These are phyloP conservation scores for Pelargonium fulgidum DNA, from an alignment of 441 rosid genomes.

Conservation along the genomic window DNA sequence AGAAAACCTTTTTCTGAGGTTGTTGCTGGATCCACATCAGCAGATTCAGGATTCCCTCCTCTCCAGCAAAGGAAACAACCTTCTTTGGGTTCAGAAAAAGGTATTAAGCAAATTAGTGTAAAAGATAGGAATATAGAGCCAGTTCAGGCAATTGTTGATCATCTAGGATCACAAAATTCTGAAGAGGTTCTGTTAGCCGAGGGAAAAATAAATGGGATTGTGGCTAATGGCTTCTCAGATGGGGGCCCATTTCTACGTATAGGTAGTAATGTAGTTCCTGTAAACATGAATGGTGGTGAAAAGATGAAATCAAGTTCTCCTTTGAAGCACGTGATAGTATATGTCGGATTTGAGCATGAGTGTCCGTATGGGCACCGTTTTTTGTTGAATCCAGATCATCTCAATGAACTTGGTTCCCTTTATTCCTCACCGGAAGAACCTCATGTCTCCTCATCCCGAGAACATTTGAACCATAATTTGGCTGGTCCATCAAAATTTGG, in stretches of 20 bases:
- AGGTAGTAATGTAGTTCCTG: slow-evolving; percentile 54
- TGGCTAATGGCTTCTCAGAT: slow-evolving; percentile 24
- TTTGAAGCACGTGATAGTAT: slow-evolving; percentile 40
- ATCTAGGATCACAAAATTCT: slow-evolving; percentile 36
- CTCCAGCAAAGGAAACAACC: slow-evolving; percentile 57
- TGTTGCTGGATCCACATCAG: slow-evolving; percentile 62
- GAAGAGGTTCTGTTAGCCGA: slow-evolving; percentile 29
- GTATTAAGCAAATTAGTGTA: slow-evolving; percentile 33
- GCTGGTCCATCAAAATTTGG: slow-evolving; percentile 35
- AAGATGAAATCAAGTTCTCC: slow-evolving; percentile 27
- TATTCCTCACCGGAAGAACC: slow-evolving; percentile 44
- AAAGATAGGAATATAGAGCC: slow-evolving; percentile 31
- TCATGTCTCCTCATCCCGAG: slow-evolving; percentile 24
- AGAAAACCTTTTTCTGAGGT: slow-evolving; percentile 85
- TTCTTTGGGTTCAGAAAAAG: slow-evolving; percentile 34
- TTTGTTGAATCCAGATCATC: slow-evolving; percentile 48
- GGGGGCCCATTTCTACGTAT: slow-evolving; percentile 44
- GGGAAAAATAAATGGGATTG: slow-evolving; percentile 27
- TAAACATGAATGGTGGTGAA: slow-evolving; percentile 37
- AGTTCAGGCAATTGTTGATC: slow-evolving; percentile 27
- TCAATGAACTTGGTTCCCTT: slow-evolving; percentile 51
- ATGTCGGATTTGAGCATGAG: slow-evolving; percentile 86
- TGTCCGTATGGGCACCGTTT: slow-evolving; percentile 83
- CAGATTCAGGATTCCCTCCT: slow-evolving; percentile 64
- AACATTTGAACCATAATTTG: slow-evolving; percentile 26